Evolutionary conservation across 306 rosid species (phyloP).

Genomic region (Gillenia trifoliata): DNA sequence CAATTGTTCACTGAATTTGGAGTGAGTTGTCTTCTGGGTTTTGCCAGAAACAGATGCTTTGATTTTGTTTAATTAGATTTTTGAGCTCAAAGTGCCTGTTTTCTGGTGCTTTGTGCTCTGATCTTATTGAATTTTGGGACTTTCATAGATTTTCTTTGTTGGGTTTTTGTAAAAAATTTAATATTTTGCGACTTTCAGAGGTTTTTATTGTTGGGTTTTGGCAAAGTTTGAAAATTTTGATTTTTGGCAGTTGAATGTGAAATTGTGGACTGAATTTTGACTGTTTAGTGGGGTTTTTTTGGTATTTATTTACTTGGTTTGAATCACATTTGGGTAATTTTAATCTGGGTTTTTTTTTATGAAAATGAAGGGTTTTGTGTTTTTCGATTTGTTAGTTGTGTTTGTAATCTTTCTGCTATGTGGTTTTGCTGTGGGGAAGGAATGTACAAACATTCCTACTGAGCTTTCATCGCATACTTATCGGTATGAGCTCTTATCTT

Average conservation of each 20-base stretch:
- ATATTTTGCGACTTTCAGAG: background rate
- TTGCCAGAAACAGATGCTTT: background rate
- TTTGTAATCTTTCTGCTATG: conserved; percentile 25
- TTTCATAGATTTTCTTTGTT: background rate
- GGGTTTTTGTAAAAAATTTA: conserved; percentile 9
- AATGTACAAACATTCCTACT: conserved; percentile 63
- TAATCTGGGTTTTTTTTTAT: conserved; percentile 15
- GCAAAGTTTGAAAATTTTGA: background rate
- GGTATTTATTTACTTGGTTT: background rate
- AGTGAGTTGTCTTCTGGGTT: background rate
- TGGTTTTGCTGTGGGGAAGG: conserved; percentile 39
- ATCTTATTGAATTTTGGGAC: background rate
- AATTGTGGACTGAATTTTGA: background rate
- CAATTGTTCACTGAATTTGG: background rate
- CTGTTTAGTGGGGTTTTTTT: background rate
- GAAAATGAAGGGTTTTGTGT: conserved; percentile 35
- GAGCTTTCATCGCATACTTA: conserved; percentile 53
- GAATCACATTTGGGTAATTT: conserved; percentile 7
- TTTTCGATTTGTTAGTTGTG: conserved; percentile 15
- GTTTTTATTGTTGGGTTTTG: conserved; percentile 19
- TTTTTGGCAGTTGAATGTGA: conserved; percentile 4
- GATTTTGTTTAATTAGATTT: background rate
- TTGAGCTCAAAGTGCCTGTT: conserved; percentile 1
- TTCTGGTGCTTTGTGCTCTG: background rate
- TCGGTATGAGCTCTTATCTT: conserved; percentile 30